phyloP scores from a whole-genome alignment of 306 rosid genomes.

The Vigna hirtella region DNA sequence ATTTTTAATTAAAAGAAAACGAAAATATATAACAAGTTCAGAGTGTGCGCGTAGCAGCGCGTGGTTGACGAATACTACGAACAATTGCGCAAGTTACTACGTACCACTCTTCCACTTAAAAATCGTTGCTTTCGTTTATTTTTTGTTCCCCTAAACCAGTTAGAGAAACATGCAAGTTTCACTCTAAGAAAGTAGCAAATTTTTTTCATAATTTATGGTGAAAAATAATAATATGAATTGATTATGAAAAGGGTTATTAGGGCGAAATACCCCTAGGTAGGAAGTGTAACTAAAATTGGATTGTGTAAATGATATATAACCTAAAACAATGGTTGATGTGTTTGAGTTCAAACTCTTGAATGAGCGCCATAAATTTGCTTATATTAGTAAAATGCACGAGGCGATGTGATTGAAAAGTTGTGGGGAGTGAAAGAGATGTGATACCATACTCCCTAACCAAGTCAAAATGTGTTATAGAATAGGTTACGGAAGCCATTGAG shows the following conservation, averaged over 20 bases:
- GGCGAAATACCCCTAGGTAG: not conserved
- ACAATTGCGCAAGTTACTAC: conserved; percentile 42
- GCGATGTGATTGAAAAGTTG: conserved; percentile 21
- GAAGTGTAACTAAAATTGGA: conserved; percentile 18
- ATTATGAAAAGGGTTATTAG: not conserved
- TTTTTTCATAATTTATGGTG: too few relatives aligned
- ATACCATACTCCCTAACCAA: conserved; percentile 44
- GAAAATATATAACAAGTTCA: not conserved
- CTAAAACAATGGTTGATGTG: not conserved
- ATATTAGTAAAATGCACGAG: conserved; percentile 32
- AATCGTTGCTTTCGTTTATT: not conserved
- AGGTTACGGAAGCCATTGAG: conserved; percentile 43
- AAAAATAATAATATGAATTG: too few relatives aligned
- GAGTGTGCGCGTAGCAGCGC: not conserved
- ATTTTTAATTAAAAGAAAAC: not conserved
- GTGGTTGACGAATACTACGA: conserved; percentile 14
- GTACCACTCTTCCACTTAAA: conserved; percentile 45
- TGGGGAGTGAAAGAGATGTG: conserved; percentile 53
- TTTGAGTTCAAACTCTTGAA: conserved; percentile 6
- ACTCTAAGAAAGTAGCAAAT: conserved; percentile 1
- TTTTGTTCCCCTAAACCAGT: not conserved
- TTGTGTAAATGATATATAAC: not conserved
- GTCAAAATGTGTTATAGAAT: conserved; percentile 34
- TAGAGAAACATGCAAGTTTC: conserved; percentile 25
- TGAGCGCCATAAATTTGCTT: conserved; percentile 38